Evolutionary conservation across 345 rosid genomes (phyloP).

Genomic region (Reutealis trisperma): DNA sequence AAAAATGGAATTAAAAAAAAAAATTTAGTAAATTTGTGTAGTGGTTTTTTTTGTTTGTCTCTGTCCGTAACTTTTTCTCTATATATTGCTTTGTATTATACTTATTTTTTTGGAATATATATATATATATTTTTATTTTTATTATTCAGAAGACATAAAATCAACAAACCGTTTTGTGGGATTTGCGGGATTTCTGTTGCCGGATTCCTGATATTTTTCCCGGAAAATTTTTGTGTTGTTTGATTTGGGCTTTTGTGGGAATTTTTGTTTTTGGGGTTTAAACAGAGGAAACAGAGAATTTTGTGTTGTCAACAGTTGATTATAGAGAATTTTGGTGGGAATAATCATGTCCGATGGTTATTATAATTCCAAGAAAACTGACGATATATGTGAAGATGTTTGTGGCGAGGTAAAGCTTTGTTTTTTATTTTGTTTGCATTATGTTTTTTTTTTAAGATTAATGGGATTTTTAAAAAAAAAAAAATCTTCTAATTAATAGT

Average conservation of each 20-base stretch:
- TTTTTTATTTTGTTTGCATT: not conserved
- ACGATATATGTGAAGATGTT: constrained; percentile 72
- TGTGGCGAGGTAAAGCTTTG: constrained; percentile 65
- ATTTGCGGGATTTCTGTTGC: constrained; percentile 21
- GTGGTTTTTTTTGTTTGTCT: not conserved
- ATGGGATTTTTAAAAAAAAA: too few species aligned
- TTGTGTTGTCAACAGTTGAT: not conserved
- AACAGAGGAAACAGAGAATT: not conserved
- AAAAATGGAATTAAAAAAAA: not conserved
- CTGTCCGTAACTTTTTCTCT: not conserved
- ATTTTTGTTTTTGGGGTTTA: not conserved
- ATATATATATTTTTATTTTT: constrained; percentile 15
- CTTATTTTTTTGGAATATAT: not conserved
- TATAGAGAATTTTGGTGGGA: not conserved
- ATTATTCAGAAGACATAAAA: constrained; percentile 22
- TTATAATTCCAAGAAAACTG: constrained; percentile 85
- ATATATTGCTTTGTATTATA: constrained; percentile 5
- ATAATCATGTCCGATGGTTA: constrained; percentile 69
- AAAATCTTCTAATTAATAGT: too few species aligned
- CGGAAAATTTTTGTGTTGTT: constrained; percentile 14
- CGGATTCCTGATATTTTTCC: constrained; percentile 10
- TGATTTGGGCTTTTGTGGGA: constrained; percentile 35
- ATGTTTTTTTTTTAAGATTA: not conserved
- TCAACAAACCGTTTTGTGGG: constrained; percentile 39
- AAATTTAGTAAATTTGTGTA: not conserved